A percentile compares a stretch with the other conserved stretches of the same genome.
Evolutionary conservation across 2,329 filamentous ascomycete species (phyloP).

Genomic region (Nannizziopsis barbatae): DNA sequence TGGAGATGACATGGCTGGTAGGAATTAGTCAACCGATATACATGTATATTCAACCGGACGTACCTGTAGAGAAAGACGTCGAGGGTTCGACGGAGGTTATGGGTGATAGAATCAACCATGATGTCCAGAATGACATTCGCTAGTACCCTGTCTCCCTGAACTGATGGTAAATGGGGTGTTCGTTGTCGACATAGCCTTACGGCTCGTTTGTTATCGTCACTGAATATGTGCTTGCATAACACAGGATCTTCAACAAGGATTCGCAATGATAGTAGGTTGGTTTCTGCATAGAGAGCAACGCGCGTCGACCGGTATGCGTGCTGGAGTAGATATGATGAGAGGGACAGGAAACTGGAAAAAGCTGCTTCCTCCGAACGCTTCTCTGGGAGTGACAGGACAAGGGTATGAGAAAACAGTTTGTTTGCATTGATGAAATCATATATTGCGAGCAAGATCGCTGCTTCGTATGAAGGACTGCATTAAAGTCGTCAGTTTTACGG

Average conservation of each 20-base stretch:
- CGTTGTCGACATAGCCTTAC: constrained; percentile 84
- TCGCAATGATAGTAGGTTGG: constrained; percentile 74
- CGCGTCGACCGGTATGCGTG: constrained; percentile 78
- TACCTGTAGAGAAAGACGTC: constrained; percentile 73
- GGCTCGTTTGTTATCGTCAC: constrained; percentile 58
- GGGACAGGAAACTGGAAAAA: constrained; percentile 70
- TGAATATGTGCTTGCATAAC: constrained; percentile 74
- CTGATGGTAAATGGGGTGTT: constrained; percentile 68
- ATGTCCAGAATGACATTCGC: constrained; percentile 71
- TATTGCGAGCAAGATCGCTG: constrained; percentile 67
- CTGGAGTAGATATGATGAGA: constrained; percentile 85
- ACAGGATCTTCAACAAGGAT: constrained; percentile 75
- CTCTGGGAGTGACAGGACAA: constrained; percentile 55
- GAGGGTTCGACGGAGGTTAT: constrained; percentile 76
- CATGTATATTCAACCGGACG: constrained; percentile 8
- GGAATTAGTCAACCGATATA: constrained; percentile 3
- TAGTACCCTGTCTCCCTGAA: constrained; percentile 60
- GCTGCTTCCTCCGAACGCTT: constrained; percentile 57
- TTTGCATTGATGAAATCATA: constrained; percentile 94
- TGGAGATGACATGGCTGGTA: constrained; percentile 57
- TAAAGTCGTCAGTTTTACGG: constrained; percentile 17
- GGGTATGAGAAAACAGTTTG: constrained; percentile 81
- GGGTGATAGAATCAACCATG: constrained; percentile 82
- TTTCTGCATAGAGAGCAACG: constrained; percentile 68
- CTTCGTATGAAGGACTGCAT: constrained; percentile 62